A percentile compares a stretch with the other conserved stretches of the same genome.
These are phyloP conservation scores for Artemisia annua DNA, from an alignment of 129 eudicot genomes.

Conservation along the genomic window DNA sequence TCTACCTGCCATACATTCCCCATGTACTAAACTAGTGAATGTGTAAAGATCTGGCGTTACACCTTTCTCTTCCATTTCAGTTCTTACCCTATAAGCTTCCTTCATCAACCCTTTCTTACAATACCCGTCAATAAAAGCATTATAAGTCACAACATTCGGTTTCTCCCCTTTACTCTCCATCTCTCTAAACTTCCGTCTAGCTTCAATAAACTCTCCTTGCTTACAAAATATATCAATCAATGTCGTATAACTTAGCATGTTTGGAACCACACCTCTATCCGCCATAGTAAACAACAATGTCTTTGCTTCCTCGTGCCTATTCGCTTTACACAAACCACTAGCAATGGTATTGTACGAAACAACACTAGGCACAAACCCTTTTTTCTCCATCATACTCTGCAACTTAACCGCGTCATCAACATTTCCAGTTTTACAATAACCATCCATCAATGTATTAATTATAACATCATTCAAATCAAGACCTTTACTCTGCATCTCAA, in stretches of 20 bases:
- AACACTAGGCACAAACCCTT: conserved; percentile 63
- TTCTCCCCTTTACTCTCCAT: conserved; percentile 64
- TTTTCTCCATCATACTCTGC: conserved; percentile 60
- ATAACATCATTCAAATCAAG: conserved; percentile 54
- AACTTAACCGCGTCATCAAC: conserved; percentile 66
- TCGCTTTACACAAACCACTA: conserved; percentile 52
- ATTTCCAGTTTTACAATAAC: conserved; percentile 69
- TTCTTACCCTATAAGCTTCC: conserved; percentile 57
- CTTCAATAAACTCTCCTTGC: conserved; percentile 71
- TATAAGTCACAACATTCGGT: conserved; percentile 65
- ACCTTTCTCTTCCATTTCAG: conserved; percentile 65
- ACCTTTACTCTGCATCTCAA: conserved; percentile 76
- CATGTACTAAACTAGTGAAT: conserved; percentile 70
- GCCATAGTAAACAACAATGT: conserved; percentile 57
- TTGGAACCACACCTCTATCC: conserved; percentile 55
- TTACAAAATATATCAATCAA: conserved; percentile 66
- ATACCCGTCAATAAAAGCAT: conserved; percentile 69
- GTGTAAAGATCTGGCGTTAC: conserved; percentile 69
- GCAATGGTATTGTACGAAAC: conserved; percentile 54
- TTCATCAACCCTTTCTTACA: conserved; percentile 63
- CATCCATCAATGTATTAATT: conserved; percentile 70
- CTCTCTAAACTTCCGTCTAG: conserved; percentile 45
- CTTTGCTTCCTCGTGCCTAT: conserved; percentile 68
- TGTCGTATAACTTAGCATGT: conserved; percentile 50
- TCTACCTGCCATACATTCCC: conserved; percentile 71